Conservation (phyloP, 2,329 filamentous ascomycete genomes). For the Atkinsonella texensis region DNA sequence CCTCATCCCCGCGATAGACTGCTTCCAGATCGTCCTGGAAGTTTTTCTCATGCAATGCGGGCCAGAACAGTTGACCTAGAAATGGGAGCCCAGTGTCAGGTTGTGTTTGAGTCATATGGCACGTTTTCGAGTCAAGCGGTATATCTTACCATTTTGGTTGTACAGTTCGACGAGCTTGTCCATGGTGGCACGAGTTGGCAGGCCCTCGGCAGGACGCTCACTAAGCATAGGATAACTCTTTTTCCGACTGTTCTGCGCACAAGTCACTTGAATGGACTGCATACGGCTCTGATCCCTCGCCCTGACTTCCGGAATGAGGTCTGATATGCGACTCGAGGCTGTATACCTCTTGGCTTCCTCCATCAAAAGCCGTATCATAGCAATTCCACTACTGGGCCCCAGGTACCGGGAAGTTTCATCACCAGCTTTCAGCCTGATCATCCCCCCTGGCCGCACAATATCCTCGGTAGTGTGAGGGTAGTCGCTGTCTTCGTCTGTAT, state of each 20-base stretch:
- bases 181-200: slow-evolving; percentile 64
- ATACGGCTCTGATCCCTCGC: slow-evolving; percentile 41
- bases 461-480: slow-evolving; percentile 64
- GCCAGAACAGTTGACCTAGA: slow-evolving; percentile 76
- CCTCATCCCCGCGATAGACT: slow-evolving; percentile 63
- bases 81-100: not conserved
- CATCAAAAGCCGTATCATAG: slow-evolving; percentile 90
- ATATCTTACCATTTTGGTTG: slow-evolving; percentile 59
- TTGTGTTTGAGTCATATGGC: no score
- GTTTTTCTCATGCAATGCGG: slow-evolving; percentile 71
- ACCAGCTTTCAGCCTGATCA: slow-evolving; percentile 72
- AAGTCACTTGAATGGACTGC: slow-evolving; percentile 47
- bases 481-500: slow-evolving; percentile 64
- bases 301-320: slow-evolving; percentile 69
- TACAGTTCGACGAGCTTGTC: slow-evolving; percentile 77
- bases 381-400: slow-evolving; percentile 88
- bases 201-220: slow-evolving; percentile 60
- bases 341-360: slow-evolving; percentile 92
- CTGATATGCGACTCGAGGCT: slow-evolving; percentile 79
- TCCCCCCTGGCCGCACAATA: slow-evolving; percentile 74
- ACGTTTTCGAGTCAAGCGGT: not conserved
- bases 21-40: slow-evolving; percentile 67
- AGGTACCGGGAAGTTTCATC: slow-evolving; percentile 83
- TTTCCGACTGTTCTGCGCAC: slow-evolving; percentile 45
- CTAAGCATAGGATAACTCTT: slow-evolving; percentile 90